Conservation (phyloP, 73 alveolate genomes). For the Halteria grandinella region DNA sequence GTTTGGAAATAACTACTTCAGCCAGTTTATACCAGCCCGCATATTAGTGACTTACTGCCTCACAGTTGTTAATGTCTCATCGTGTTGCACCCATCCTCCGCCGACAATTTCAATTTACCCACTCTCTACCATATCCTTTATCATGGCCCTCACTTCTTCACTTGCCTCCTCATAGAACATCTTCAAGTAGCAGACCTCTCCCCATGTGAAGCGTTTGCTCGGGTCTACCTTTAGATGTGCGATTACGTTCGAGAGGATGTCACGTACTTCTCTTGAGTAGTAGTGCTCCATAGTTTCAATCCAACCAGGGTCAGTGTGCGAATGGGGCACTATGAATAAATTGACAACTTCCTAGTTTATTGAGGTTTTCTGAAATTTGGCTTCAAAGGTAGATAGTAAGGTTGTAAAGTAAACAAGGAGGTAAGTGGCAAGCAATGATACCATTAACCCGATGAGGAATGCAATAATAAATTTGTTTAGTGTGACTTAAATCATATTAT, state of each 20-base stretch:
- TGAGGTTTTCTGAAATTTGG: no score
- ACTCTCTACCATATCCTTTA: background rate
- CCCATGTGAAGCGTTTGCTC: constrained; percentile 14
- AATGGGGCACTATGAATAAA: constrained; percentile 74
- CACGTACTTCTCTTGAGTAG: constrained; percentile 55
- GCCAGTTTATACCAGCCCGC: constrained; percentile 46
- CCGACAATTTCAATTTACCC: constrained; percentile 46
- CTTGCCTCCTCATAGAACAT: constrained; percentile 19
- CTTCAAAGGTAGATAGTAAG: no score
- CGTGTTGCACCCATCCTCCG: constrained; percentile 63
- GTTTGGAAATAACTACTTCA: constrained; percentile 16
- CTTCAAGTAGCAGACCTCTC: constrained; percentile 23
- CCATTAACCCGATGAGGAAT: no score
- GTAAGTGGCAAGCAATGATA: no score
- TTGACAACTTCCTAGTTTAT: background rate
- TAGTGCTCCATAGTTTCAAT: constrained; percentile 76
- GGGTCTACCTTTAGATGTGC: background rate
- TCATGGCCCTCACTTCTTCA: background rate
- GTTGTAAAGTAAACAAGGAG: no score
- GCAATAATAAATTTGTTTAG: no score
- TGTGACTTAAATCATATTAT: no score
- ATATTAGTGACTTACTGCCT: background rate
- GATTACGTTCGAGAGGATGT: background rate
- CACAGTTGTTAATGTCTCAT: constrained; percentile 32
- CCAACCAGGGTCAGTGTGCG: constrained; percentile 96